Evolutionary conservation across 73 alveolate species (phyloP).

Genomic region (Loxodes magnus): DNA sequence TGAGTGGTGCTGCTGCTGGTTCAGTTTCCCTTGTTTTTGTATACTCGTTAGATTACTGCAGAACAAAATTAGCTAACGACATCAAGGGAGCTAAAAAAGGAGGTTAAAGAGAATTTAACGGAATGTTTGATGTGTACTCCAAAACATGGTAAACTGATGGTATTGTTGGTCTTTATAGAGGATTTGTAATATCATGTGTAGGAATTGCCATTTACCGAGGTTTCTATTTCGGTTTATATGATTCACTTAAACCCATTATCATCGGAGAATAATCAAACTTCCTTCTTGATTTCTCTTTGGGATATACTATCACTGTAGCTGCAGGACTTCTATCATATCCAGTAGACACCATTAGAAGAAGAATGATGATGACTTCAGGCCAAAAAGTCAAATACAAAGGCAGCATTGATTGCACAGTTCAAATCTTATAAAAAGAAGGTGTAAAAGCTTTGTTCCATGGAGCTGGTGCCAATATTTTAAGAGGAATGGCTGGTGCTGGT

Average conservation of each 20-base stretch:
- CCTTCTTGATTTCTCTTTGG: conserved; percentile 56
- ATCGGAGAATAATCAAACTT: conserved; percentile 19
- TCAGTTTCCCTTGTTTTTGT: conserved; percentile 68
- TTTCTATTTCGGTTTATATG: conserved; percentile 83
- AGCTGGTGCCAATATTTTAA: conserved; percentile 58
- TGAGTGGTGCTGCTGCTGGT: conserved; percentile 91
- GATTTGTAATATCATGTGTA: conserved; percentile 81
- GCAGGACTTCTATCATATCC: conserved; percentile 81
- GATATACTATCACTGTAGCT: conserved; percentile 58
- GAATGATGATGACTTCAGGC: conserved; percentile 85
- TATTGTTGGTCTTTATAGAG: conserved; percentile 70
- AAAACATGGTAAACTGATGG: conserved; percentile 73
- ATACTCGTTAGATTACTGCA: conserved; percentile 85
- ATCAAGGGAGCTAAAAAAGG: conserved; percentile 51
- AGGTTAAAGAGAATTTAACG: conserved; percentile 64
- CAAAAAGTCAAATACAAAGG: conserved; percentile 47
- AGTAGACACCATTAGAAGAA: conserved; percentile 82
- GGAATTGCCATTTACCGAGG: conserved; percentile 87
- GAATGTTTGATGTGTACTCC: conserved; percentile 65
- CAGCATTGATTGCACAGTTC: conserved; percentile 53
- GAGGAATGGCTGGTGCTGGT: conserved; percentile 78
- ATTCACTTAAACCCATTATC: conserved; percentile 66
- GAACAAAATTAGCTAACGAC: conserved; percentile 91
- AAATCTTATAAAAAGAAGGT: conserved; percentile 66
- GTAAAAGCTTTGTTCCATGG: conserved; percentile 78